These are phyloP conservation scores for Hypericum androsaemum DNA, from an alignment of 345 rosid species.

Conservation along the genomic window DNA sequence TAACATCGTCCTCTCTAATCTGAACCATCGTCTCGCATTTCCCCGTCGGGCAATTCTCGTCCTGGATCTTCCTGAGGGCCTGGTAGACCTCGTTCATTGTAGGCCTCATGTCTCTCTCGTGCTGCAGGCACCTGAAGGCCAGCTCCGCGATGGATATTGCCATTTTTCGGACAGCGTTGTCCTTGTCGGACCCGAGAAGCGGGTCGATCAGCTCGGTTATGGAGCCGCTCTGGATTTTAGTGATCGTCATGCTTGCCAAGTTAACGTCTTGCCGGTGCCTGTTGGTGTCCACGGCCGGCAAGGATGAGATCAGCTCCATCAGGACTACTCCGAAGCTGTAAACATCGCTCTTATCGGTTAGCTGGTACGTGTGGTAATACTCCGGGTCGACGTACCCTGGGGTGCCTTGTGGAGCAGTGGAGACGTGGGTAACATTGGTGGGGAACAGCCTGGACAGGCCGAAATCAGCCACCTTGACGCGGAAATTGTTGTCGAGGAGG, in stretches of 20 bases:
- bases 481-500: constrained; percentile 46
- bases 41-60: constrained; percentile 15
- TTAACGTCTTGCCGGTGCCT: constrained; percentile 61
- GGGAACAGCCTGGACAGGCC: constrained; percentile 83
- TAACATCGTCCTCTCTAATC: too few species aligned
- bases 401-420: constrained; percentile 93
- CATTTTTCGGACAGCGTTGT: constrained; percentile 27
- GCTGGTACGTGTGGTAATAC: constrained; percentile 65
- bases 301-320: constrained; percentile 55
- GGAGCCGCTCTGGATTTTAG: constrained; percentile 52
- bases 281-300: constrained; percentile 58
- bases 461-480: constrained; percentile 88
- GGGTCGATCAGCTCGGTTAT: constrained; percentile 67
- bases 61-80: constrained; percentile 36
- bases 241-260: constrained; percentile 64
- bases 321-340: constrained; percentile 89
- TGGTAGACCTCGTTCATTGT: constrained; percentile 57
- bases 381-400: constrained; percentile 93
- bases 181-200: constrained; percentile 44
- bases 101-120: constrained; percentile 69
- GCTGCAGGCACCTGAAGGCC: constrained; percentile 72
- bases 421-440: constrained; percentile 60
- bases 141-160: constrained; percentile 50
- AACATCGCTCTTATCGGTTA: constrained; percentile 80
- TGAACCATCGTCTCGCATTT: not conserved